A percentile compares a stretch with the other conserved stretches of the same genome.
Conservation (phyloP, 306 rosid genomes). For the Prunus mira region DNA sequence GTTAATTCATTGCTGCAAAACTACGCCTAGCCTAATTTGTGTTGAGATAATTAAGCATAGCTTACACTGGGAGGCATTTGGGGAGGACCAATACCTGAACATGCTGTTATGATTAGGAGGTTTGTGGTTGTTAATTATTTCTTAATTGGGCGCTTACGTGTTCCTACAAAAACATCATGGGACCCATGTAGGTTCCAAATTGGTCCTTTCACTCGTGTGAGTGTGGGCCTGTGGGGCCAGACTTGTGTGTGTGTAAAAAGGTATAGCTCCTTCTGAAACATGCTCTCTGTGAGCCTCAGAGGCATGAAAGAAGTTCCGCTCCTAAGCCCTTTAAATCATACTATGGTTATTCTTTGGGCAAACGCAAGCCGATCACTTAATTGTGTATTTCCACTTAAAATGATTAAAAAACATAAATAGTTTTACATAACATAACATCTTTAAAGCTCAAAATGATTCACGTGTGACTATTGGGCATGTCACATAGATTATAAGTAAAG, state of each 20-base stretch:
- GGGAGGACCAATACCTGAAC: neutral
- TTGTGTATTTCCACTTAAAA: neutral
- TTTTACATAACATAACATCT: no score
- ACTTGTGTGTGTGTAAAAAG: neutral
- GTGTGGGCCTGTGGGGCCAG: neutral
- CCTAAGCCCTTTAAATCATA: no score
- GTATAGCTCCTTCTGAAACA: neutral
- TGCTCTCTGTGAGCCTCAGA: neutral
- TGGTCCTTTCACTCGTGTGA: neutral
- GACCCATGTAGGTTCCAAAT: neutral
- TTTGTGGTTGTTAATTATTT: neutral
- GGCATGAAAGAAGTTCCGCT: no score
- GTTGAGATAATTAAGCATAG: neutral
- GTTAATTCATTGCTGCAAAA: no score
- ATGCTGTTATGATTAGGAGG: neutral
- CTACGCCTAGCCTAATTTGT: neutral
- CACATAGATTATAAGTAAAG: neutral
- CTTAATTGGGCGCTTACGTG: neutral
- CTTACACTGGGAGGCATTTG: neutral
- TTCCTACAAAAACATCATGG: neutral
- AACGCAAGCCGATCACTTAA: no score
- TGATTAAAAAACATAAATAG: no score
- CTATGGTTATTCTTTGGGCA: no score
- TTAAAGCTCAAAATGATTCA: neutral
- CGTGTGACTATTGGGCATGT: neutral